These are phyloP conservation scores for Litsea cubeba DNA, from an alignment of 164 flowering plant genomes.

Conservation along the genomic window DNA sequence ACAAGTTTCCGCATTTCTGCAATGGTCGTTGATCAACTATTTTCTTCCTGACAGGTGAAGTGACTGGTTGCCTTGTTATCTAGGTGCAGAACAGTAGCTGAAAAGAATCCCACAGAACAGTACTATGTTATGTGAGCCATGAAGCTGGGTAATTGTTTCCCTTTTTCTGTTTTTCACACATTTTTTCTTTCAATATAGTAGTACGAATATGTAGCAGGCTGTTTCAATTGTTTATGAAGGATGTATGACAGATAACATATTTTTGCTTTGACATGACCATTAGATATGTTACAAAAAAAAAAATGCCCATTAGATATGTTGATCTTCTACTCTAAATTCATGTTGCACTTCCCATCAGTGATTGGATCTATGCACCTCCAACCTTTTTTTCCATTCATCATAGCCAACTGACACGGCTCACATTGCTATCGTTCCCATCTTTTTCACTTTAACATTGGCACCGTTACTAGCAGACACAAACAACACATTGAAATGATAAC, in stretches of 20 bases:
- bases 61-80: neutral
- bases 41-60: neutral
- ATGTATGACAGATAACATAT: neutral
- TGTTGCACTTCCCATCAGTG: neutral
- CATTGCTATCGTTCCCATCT: too few species aligned
- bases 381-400: too few species aligned
- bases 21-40: neutral
- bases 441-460: too few species aligned
- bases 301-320: neutral
- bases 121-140: neutral
- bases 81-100: neutral
- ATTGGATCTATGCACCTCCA: too few species aligned
- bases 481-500: too few species aligned
- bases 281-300: neutral
- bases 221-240: neutral
- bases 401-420: too few species aligned
- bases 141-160: slow-evolving; percentile 5
- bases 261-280: neutral
- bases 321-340: neutral
- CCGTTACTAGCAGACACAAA: too few species aligned
- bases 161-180: neutral
- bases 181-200: neutral
- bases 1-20: neutral
- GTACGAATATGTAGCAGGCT: neutral
- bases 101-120: neutral